Evolutionary conservation across 345 rosid species (phyloP).

Genomic region (Brassica nigra): DNA sequence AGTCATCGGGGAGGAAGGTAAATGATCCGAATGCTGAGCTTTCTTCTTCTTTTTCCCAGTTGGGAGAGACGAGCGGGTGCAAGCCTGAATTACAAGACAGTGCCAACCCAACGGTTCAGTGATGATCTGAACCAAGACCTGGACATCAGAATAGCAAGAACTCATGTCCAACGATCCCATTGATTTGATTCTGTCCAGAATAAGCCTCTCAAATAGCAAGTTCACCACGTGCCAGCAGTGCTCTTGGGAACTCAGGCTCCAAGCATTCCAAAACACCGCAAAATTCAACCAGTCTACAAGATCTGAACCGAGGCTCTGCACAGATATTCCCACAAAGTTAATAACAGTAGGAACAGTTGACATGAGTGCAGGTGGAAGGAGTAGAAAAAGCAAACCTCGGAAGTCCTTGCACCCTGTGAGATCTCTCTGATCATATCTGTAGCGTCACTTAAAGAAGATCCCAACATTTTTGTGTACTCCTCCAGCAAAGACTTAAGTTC

Average conservation of each 20-base stretch:
- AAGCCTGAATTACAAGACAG: conserved; percentile 69
- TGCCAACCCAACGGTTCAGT: conserved; percentile 96
- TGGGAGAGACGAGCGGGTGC: conserved; percentile 66
- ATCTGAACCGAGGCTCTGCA: conserved; percentile 75
- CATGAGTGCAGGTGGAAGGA: conserved; percentile 2
- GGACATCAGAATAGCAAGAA: conserved; percentile 51
- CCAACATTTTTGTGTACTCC: conserved; percentile 69
- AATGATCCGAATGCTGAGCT: conserved; percentile 54
- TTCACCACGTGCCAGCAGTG: conserved; percentile 60
- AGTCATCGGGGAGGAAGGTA: conserved; percentile 45
- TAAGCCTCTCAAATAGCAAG: conserved; percentile 57
- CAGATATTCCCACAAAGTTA: conserved; percentile 15
- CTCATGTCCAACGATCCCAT: conserved; percentile 52
- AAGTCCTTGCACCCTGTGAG: conserved; percentile 55
- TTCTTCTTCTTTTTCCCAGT: conserved; percentile 96
- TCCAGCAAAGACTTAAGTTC: conserved; percentile 79
- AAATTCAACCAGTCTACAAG: conserved; percentile 78
- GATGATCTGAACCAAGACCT: conserved; percentile 63
- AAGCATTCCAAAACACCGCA: conserved; percentile 78
- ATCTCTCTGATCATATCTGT: conserved; percentile 56
- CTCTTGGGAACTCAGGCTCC: conserved; percentile 69
- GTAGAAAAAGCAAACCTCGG: conserved; percentile 54
- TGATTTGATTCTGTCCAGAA: conserved; percentile 52
- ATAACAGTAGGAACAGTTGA: conserved; percentile 2
- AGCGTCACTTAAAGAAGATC: conserved; percentile 70